Evolutionary conservation across 2,329 filamentous ascomycete species (phyloP).

Genomic region (Epichloe sp.): DNA sequence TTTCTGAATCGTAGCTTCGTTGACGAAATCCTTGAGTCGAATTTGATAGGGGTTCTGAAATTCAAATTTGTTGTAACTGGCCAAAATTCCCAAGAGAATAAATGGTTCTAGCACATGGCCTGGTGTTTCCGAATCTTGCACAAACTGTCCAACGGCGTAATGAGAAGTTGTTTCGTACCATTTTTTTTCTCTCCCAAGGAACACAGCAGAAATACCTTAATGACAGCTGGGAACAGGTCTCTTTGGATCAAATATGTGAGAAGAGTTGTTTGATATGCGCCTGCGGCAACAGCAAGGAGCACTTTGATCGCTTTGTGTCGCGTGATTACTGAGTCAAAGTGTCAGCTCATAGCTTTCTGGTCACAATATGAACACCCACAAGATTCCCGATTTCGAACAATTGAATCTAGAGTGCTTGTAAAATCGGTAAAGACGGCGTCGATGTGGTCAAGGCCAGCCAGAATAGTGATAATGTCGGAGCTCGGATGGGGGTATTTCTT

Average conservation of each 20-base stretch:
- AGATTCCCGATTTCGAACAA: slow-evolving; percentile 62
- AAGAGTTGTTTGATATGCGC: slow-evolving; percentile 90
- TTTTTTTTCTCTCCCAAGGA: neutral
- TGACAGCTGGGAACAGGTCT: slow-evolving; percentile 85
- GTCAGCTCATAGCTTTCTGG: neutral
- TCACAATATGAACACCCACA: slow-evolving; percentile 37
- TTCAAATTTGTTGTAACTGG: slow-evolving; percentile 99
- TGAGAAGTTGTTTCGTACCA: slow-evolving; percentile 1
- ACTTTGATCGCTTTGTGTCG: slow-evolving; percentile 71
- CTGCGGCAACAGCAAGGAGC: slow-evolving; percentile 71
- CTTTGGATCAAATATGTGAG: slow-evolving; percentile 91
- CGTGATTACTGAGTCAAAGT: slow-evolving; percentile 45
- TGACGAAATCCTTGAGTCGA: slow-evolving; percentile 88
- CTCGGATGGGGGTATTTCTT: slow-evolving; percentile 94
- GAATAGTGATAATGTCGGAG: slow-evolving; percentile 81
- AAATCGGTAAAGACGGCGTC: slow-evolving; percentile 83
- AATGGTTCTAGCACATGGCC: slow-evolving; percentile 60
- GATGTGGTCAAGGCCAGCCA: slow-evolving; percentile 80
- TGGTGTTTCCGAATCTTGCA: slow-evolving; percentile 62
- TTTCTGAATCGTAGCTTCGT: slow-evolving; percentile 73
- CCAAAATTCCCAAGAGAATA: slow-evolving; percentile 69
- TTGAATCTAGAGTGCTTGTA: slow-evolving; percentile 66
- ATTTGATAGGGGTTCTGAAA: slow-evolving; percentile 93
- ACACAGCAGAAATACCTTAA: slow-evolving; percentile 53
- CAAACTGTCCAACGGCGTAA: slow-evolving; percentile 39